These are phyloP conservation scores for Irpex rosettiformis DNA, from an alignment of 1,284 basidiomycete genomes.

Conservation along the genomic window DNA sequence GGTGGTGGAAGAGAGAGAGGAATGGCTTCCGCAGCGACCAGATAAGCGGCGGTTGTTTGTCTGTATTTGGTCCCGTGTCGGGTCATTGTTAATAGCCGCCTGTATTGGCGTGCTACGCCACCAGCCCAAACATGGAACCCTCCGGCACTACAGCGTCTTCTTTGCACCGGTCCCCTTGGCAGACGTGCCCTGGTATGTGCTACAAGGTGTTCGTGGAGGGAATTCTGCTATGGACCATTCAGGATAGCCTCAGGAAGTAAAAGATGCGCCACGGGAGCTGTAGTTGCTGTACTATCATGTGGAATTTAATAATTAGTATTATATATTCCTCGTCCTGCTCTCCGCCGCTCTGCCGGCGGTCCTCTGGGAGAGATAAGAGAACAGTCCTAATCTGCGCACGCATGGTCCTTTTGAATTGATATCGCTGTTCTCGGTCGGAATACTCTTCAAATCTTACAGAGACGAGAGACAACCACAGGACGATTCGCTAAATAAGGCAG, in stretches of 20 bases:
- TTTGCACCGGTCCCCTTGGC: neutral
- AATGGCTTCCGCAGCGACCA: conserved; percentile 12
- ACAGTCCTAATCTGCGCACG: neutral
- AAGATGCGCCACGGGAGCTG: no score
- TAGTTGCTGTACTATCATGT: no score
- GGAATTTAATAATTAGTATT: neutral
- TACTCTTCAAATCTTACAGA: no score
- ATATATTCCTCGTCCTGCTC: neutral
- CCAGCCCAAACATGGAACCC: neutral
- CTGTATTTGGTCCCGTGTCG: conserved; percentile 7
- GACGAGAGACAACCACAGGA: no score
- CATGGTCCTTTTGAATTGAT: neutral
- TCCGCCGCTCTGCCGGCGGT: neutral
- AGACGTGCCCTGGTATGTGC: no score
- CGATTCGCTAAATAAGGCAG: neutral
- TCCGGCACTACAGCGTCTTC: neutral
- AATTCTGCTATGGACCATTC: no score
- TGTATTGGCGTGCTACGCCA: neutral
- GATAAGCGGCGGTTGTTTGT: conserved; percentile 16
- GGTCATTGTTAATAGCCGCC: neutral
- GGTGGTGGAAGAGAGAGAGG: conserved; percentile 13
- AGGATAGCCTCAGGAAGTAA: no score
- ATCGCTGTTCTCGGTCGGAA: no score
- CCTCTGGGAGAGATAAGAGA: neutral
- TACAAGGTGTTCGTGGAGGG: no score